Percentiles rank a stretch among this genome's conserved stretches.
phyloP scores from a whole-genome alignment of 345 rosid species.

The Eucalyptus lansdowneana region DNA sequence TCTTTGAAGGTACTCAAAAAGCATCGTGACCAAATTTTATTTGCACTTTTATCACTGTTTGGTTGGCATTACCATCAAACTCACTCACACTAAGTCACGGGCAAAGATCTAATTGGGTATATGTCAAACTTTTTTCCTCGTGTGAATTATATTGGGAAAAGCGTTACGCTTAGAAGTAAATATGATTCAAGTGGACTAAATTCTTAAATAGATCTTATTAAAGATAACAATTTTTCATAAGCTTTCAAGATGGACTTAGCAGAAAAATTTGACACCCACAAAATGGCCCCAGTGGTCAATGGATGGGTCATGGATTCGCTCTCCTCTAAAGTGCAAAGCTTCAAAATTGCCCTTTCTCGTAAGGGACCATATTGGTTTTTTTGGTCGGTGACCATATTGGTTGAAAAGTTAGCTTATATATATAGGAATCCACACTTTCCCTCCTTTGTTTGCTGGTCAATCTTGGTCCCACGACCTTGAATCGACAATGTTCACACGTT shows the following conservation, averaged over 20 bases:
- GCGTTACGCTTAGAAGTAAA: background rate
- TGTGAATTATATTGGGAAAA: background rate
- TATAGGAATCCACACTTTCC: background rate
- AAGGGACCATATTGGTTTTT: background rate
- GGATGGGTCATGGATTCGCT: background rate
- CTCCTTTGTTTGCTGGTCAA: background rate
- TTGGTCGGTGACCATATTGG: background rate
- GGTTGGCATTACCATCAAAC: background rate
- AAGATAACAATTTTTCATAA: background rate
- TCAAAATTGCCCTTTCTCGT: background rate
- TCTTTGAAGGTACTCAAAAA: background rate
- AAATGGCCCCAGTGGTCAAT: background rate
- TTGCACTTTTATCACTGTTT: background rate
- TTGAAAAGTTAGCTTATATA: background rate
- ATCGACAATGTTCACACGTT: background rate
- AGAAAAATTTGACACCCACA: background rate
- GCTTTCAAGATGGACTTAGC: background rate
- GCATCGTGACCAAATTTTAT: background rate
- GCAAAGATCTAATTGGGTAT: background rate
- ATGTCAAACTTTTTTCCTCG: background rate
- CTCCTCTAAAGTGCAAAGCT: background rate
- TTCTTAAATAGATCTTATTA: background rate
- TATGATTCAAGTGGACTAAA: background rate
- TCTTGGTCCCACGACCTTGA: background rate
- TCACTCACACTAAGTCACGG: background rate